phyloP scores from a whole-genome alignment of 768 basidiomycete species.

The Clathrus columnatus region DNA sequence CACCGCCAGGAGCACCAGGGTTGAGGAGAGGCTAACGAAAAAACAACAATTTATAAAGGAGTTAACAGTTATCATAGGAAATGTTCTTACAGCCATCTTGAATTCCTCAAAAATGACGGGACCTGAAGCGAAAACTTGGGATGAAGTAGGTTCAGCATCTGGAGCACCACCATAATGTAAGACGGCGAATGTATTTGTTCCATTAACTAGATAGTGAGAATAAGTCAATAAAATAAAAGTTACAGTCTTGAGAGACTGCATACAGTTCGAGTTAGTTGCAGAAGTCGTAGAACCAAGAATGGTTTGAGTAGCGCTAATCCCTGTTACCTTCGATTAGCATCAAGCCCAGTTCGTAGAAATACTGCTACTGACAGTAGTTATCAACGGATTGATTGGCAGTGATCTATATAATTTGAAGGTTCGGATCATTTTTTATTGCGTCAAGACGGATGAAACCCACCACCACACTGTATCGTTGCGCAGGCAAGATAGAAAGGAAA shows the following conservation, averaged over 20 bases:
- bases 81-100: constrained; percentile 20
- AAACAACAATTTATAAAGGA: constrained; percentile 13
- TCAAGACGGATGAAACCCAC: constrained; percentile 12
- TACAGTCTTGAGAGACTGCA: background rate
- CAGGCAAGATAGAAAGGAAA: constrained; percentile 22
- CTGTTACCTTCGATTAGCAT: background rate
- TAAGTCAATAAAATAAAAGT: background rate
- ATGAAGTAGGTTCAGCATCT: constrained; percentile 30
- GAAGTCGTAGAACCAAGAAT: background rate
- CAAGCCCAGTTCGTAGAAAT: background rate
- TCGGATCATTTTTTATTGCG: background rate
- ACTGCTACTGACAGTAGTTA: constrained; percentile 20
- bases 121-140: constrained; percentile 12
- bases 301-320: constrained; percentile 10
- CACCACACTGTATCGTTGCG: constrained; percentile 25
- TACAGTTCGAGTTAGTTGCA: background rate
- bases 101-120: constrained; percentile 22
- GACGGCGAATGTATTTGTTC: constrained; percentile 31
- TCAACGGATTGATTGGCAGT: constrained; percentile 14
- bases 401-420: constrained; percentile 10
- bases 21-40: constrained; percentile 14
- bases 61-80: background rate
- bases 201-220: constrained; percentile 24
- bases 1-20: constrained; percentile 10
- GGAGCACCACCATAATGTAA: constrained; percentile 39